Base-by-base conservation (phyloP, 306 rosid species). In the Carpinus fangiana region DNA sequence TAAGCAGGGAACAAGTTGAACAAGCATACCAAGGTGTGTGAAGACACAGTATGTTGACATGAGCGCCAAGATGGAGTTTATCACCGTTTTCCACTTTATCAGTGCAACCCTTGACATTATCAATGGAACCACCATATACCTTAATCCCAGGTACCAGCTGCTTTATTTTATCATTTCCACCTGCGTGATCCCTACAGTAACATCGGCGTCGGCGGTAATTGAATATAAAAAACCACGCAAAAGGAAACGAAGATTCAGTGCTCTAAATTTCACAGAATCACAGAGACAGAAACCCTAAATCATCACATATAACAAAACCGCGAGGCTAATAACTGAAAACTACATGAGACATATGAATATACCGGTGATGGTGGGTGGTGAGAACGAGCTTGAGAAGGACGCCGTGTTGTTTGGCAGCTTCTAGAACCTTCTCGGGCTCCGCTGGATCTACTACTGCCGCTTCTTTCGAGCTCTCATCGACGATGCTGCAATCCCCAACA, bases 301-400 rank as follows among this genome's bases (percentile, higher is more conserved):
- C 23, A 46, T 28, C 43, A 0, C 45, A 5, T 12, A 45, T 21
- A 45, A 5, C 46, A 51, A 21, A 41, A 48, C 41, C 38, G 11
- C 3, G 18, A 55, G 18, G 38, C 14, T 12, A 10, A 11, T 2
- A 48, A 48, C 52, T 12, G 45, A 41, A 41, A 41, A 41, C 5
- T 41, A 41, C 1, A 41, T 48, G 11, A 48, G 0, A 48, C 3
- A 48, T 48, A 48, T 48, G 12, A 41, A 48, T 61, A 36, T 55
- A 85, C 98, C 98, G 91, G 89, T 95, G 98, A 83, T 95, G 98
- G 77, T 95, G 98, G 46, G 98, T 95, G 56, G 98, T 95, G 87
- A 95, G 97, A 74, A 92, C 97, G 80, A 92, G 70, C 86, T 95
- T 95, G 85, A 95, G 79, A 66, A 73, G 71, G 57, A 80, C 84